phyloP scores from a whole-genome alignment of 1,139 yeast species.

The Zygosaccharomyces pseudobailii region DNA sequence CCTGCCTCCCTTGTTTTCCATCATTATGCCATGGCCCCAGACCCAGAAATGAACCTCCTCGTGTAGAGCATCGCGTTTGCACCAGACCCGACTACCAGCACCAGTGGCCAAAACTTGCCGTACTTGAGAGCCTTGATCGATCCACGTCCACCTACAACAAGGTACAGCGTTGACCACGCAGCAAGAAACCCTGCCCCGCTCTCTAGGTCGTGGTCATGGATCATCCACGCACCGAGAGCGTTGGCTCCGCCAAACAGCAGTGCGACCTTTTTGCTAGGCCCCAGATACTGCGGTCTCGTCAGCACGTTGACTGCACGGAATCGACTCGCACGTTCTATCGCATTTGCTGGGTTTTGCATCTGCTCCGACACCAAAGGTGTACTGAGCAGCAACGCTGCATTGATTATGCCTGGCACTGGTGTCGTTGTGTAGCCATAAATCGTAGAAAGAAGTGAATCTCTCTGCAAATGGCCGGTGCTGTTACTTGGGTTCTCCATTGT shows the following conservation, averaged over 20 bases:
- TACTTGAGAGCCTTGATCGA: constrained; percentile 45
- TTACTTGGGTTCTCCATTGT: constrained; percentile 10
- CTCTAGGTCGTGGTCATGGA: constrained; percentile 70
- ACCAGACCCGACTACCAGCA: constrained; percentile 53
- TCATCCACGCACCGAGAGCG: constrained; percentile 77
- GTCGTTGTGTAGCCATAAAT: constrained; percentile 40
- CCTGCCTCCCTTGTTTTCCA: neutral
- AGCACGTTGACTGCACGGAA: constrained; percentile 9
- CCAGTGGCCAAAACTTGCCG: constrained; percentile 55
- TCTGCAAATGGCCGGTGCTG: constrained; percentile 3
- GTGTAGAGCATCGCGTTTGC: constrained; percentile 68
- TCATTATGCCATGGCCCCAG: constrained; percentile 9
- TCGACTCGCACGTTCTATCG: constrained; percentile 9
- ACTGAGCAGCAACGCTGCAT: constrained; percentile 40
- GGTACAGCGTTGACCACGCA: constrained; percentile 81
- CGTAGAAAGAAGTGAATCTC: constrained; percentile 20
- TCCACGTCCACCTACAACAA: constrained; percentile 67
- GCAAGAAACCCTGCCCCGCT: constrained; percentile 85
- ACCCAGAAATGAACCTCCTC: constrained; percentile 49
- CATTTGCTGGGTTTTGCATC: constrained; percentile 13
- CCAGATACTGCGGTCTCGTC: constrained; percentile 28
- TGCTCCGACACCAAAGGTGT: constrained; percentile 43
- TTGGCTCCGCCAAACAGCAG: constrained; percentile 64
- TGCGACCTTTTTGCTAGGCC: constrained; percentile 46
- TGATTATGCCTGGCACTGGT: constrained; percentile 51